Evolutionary conservation across 768 basidiomycete species (phyloP), one percentile per base, ranked within the genome.

Genomic region (Mycena haematopus): DNA sequence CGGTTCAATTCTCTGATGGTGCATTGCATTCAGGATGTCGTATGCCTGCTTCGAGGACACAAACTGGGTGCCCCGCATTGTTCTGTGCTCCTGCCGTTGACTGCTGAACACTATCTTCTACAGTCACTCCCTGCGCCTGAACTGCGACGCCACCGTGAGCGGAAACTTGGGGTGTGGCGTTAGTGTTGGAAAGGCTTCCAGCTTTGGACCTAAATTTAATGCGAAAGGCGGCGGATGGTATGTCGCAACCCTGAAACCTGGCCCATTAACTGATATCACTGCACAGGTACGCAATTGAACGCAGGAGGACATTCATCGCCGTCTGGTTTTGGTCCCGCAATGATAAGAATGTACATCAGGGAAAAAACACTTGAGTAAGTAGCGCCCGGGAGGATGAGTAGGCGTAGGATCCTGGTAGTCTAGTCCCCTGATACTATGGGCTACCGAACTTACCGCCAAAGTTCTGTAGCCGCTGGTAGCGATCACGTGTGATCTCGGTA

Each of bases 261-360:
- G 29, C 17, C 15, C 7, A 33, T 47, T 44, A 19, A 19, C 51
- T 50, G 52, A 21, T 65, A 13, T 14, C n/a, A 33, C 45, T 31
- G 27, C 33, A 14, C 56, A 88, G 84, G 83, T 89, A 83, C 69
- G 90, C 86, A 0, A 77, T 89, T 52, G 88, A 90, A 70, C 82
- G 89, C 42, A 84, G 85, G 0, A 67, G 73, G 22, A 68, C 66
- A 17, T 83, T 78, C 69, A 86, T 92, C 65, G 86, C 85, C 55
- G 78, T 91, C 33, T 92, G 87, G 84, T 91, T 90, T 77, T 93
- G 90, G 89, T 72, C 84, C 0, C 79, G 90, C 31, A 80, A 80
- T 65, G 80, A 73, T 51, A 72, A 68, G 2, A 70, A 66, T 31
- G 80, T 85, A 29, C 88, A 46, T 46, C 45, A 46, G 45, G 22